Evolutionary conservation across 2,329 filamentous ascomycete species (phyloP).

Genomic region (Talaromyces atroroseus): DNA sequence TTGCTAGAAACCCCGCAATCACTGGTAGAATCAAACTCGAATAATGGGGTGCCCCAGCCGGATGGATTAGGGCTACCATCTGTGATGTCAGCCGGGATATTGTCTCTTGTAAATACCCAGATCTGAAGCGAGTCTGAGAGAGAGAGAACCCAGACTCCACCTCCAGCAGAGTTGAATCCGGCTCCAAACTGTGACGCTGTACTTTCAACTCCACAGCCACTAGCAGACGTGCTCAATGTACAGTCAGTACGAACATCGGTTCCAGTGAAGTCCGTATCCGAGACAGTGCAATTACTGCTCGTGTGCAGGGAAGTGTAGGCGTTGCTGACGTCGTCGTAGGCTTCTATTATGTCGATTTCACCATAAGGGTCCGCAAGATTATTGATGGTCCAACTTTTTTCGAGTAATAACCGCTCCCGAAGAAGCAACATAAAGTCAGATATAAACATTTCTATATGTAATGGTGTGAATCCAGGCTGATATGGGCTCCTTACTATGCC

Average conservation of each 20-base stretch:
- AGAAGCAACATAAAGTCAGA: not conserved
- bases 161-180: slow-evolving; percentile 48
- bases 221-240: slow-evolving; percentile 35
- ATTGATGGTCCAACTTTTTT: slow-evolving; percentile 35
- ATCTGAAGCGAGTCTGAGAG: slow-evolving; percentile 45
- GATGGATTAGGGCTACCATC: slow-evolving; percentile 39
- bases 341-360: slow-evolving; percentile 50
- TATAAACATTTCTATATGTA: not conserved
- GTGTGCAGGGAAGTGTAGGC: slow-evolving; percentile 49
- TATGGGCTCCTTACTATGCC: slow-evolving; percentile 27
- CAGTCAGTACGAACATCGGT: slow-evolving; percentile 46
- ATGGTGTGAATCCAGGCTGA: not conserved
- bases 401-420: not conserved
- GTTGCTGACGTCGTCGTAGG: slow-evolving; percentile 41
- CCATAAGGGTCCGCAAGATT: slow-evolving; percentile 37
- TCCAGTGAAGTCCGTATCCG: slow-evolving; percentile 44
- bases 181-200: slow-evolving; percentile 44
- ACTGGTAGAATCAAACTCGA: slow-evolving; percentile 38
- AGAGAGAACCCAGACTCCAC: slow-evolving; percentile 48
- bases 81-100: slow-evolving; percentile 44
- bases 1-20: slow-evolving; percentile 35
- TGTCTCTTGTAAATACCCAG: slow-evolving; percentile 45
- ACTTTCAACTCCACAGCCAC: slow-evolving; percentile 39
- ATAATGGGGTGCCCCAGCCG: slow-evolving; percentile 43
- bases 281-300: slow-evolving; percentile 38